Percentiles rank a stretch among this genome's conserved stretches.
These are phyloP conservation scores for Cyathus striatus DNA, from an alignment of 768 basidiomycete genomes.

Conservation along the genomic window DNA sequence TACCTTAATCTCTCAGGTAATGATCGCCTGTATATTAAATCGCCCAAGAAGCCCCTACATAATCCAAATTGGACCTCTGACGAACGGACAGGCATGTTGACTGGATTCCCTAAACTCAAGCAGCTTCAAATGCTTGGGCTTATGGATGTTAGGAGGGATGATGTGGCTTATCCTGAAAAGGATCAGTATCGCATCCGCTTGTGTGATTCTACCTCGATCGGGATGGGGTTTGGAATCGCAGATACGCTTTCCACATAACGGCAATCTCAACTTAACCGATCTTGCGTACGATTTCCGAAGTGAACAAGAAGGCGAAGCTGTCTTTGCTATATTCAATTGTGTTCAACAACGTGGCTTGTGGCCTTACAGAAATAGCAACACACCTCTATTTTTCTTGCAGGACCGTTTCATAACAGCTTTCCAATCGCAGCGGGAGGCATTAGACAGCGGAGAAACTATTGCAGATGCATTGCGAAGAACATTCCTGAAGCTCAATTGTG, in stretches of 20 bases:
- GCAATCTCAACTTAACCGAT: conserved; percentile 86
- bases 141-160: conserved; percentile 91
- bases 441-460: conserved; percentile 49
- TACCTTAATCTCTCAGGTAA: conserved; percentile 98
- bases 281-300: conserved; percentile 85
- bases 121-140: conserved; percentile 89
- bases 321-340: conserved; percentile 96
- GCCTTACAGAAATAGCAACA: conserved; percentile 52
- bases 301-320: conserved; percentile 62
- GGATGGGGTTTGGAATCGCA: conserved; percentile 94
- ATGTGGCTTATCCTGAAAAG: conserved; percentile 63
- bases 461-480: conserved; percentile 79
- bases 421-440: conserved; percentile 44
- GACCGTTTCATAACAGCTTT: conserved; percentile 74
- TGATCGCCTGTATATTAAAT: conserved; percentile 93
- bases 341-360: conserved; percentile 40
- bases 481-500: conserved; percentile 84
- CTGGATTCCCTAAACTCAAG: conserved; percentile 84
- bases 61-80: too few relatives aligned
- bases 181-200: conserved; percentile 91
- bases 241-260: conserved; percentile 81
- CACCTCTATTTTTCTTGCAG: conserved; percentile 77
- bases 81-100: too few relatives aligned
- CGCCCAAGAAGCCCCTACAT: conserved; percentile 55
- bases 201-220: conserved; percentile 81